phyloP scores from a whole-genome alignment of 2,329 filamentous ascomycete genomes.

The Hymenoscyphus scutula region DNA sequence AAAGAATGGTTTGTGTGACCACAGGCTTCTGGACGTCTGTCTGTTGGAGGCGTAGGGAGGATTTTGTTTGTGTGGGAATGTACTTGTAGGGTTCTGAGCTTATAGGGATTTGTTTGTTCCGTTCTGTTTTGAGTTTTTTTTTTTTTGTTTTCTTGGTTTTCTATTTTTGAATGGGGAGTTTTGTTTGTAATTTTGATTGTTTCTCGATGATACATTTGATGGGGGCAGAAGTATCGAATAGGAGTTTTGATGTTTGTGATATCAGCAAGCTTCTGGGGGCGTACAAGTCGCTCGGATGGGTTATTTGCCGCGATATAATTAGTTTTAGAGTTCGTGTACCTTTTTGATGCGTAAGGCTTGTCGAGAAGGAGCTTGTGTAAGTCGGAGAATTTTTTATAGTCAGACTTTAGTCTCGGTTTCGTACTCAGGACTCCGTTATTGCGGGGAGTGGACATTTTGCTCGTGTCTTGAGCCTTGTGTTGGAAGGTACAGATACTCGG shows the following conservation, averaged over 20 bases:
- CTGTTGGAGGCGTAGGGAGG: neutral
- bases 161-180: neutral
- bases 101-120: neutral
- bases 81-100: neutral
- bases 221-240: no score
- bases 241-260: neutral
- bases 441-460: neutral
- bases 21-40: neutral
- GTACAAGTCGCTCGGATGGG: neutral
- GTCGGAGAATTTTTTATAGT: neutral
- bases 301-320: neutral
- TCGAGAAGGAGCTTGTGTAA: neutral
- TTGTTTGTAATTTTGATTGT: no score
- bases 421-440: neutral
- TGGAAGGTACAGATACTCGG: neutral
- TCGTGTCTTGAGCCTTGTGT: neutral
- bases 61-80: neutral
- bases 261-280: neutral
- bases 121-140: neutral
- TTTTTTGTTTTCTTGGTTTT: neutral
- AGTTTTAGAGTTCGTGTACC: neutral
- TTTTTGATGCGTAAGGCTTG: neutral
- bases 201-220: no score
- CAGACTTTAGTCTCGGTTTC: neutral
- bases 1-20: neutral